A percentile compares a stretch with the other conserved stretches of the same genome.
phyloP scores from a whole-genome alignment of 202 grass and related monocot species.

The Musa balbisiana region DNA sequence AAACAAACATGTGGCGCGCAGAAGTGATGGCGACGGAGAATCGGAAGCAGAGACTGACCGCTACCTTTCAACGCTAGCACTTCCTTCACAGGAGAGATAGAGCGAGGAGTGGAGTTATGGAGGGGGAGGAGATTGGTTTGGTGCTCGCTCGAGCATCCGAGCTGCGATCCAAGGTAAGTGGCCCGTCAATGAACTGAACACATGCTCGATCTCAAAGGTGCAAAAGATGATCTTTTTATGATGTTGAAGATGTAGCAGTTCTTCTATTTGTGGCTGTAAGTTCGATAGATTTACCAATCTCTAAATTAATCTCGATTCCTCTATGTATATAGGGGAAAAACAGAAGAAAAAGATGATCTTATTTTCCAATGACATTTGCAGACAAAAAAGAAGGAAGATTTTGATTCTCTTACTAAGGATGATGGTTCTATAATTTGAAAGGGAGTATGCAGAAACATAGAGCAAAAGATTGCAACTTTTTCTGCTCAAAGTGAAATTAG shows the following conservation, averaged over 20 bases:
- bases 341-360: too few relatives aligned
- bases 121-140: slow-evolving; percentile 71
- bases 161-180: slow-evolving; percentile 57
- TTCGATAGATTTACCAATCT: neutral
- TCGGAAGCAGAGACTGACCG: neutral
- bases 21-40: neutral
- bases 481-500: too few relatives aligned
- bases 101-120: slow-evolving; percentile 33
- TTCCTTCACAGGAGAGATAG: neutral
- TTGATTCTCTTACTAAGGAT: too few relatives aligned
- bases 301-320: neutral
- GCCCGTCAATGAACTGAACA: neutral
- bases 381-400: too few relatives aligned
- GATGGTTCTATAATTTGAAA: too few relatives aligned
- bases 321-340: too few relatives aligned
- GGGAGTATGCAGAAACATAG: too few relatives aligned
- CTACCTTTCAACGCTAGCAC: neutral
- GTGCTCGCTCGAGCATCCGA: slow-evolving; percentile 67
- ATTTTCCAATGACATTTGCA: too few relatives aligned
- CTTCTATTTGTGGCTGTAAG: neutral
- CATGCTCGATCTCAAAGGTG: neutral
- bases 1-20: neutral
- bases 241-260: neutral
- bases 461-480: too few relatives aligned
- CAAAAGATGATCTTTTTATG: neutral